These are phyloP conservation scores for Gloeopeniophorella convolvens DNA, from an alignment of 768 basidiomycete species.

Conservation along the genomic window DNA sequence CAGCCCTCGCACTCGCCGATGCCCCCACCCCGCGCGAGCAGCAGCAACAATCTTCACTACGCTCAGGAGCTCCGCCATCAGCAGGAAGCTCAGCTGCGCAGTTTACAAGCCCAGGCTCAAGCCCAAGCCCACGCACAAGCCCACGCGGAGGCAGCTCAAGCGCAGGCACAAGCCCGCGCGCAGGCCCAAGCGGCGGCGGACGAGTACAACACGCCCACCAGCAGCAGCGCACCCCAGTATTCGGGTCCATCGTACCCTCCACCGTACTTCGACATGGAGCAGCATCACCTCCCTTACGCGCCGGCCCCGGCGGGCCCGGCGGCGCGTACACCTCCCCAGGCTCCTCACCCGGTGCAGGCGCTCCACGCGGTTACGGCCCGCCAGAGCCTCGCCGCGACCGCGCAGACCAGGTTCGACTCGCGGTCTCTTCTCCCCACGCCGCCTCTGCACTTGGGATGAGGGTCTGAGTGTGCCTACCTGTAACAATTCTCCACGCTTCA, in stretches of 20 bases:
- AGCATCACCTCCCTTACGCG: constrained; percentile 16
- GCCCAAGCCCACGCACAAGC: constrained; percentile 15
- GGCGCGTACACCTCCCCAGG: constrained; percentile 16
- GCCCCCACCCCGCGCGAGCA: constrained; percentile 18
- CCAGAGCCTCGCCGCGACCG: constrained; percentile 15
- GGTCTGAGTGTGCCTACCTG: background rate
- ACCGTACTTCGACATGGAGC: constrained; percentile 16
- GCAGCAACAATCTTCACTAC: constrained; percentile 30
- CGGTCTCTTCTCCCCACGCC: constrained; percentile 20
- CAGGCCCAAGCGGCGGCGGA: background rate
- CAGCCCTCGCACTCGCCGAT: constrained; percentile 43
- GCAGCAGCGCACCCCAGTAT: constrained; percentile 15
- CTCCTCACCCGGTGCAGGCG: constrained; percentile 15
- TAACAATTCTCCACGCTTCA: background rate
- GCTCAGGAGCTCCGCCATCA: constrained; percentile 40
- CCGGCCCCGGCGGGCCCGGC: constrained; percentile 6
- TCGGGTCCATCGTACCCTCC: constrained; percentile 15
- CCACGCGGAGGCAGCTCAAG: constrained; percentile 18
- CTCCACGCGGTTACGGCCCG: constrained; percentile 15
- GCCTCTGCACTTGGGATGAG: constrained; percentile 19
- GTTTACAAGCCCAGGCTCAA: constrained; percentile 22
- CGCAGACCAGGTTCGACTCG: constrained; percentile 16
- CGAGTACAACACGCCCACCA: constrained; percentile 1
- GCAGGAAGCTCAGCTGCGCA: constrained; percentile 24
- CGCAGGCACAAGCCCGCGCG: constrained; percentile 16